Conservation (phyloP, 2,329 filamentous ascomycete species). For the Phaeosphaeriaceae sp. region DNA sequence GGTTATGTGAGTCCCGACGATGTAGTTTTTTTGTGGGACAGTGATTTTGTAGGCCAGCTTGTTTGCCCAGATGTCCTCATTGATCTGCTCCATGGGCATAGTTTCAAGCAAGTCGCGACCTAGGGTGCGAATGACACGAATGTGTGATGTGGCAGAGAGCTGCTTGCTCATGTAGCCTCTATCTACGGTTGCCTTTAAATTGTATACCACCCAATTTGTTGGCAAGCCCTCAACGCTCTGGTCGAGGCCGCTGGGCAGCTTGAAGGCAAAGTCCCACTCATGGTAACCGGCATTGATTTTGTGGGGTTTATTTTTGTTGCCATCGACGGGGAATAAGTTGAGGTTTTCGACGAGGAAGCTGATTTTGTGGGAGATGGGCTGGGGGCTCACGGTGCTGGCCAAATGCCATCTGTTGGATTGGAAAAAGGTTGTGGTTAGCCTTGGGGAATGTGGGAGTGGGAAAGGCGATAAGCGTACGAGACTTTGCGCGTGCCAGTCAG, state of each 20-base stretch:
- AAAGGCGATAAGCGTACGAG: conserved; percentile 42
- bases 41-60: conserved; percentile 96
- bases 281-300: conserved; percentile 58
- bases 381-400: conserved; percentile 47
- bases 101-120: conserved; percentile 73
- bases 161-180: conserved; percentile 89
- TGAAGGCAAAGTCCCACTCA: conserved; percentile 59
- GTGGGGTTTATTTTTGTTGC: conserved; percentile 49
- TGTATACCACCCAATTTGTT: conserved; percentile 87
- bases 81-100: conserved; percentile 62
- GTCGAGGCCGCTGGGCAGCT: conserved; percentile 58
- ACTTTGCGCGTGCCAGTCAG: conserved; percentile 57
- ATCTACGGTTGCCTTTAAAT: conserved; percentile 86
- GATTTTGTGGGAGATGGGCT: conserved; percentile 55
- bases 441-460: neutral
- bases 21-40: conserved; percentile 90
- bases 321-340: conserved; percentile 53
- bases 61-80: conserved; percentile 97
- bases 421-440: conserved; percentile 17
- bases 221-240: conserved; percentile 91
- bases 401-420: conserved; percentile 43
- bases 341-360: conserved; percentile 55
- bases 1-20: conserved; percentile 86
- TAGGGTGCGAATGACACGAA: conserved; percentile 57
- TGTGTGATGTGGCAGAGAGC: conserved; percentile 74